Percentiles rank a stretch among this genome's conserved stretches.
Evolutionary conservation across 148 eudicot species (phyloP).

Genomic region (Agrostemma githago): DNA sequence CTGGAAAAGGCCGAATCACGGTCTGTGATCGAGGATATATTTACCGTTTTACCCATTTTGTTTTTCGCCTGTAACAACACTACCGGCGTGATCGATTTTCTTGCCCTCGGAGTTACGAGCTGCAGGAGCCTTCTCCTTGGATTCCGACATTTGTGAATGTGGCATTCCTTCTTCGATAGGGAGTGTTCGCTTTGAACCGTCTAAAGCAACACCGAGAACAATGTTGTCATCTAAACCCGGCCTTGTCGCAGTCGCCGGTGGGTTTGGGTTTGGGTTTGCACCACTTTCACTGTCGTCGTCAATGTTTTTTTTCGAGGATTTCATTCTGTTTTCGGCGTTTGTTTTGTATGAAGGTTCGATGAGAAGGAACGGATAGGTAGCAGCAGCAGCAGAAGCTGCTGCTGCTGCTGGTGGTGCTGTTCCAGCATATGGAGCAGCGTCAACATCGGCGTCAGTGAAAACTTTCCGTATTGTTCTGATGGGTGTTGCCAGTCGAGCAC

Average conservation of each 20-base stretch:
- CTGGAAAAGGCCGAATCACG: conserved; percentile 9
- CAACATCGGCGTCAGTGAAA: conserved; percentile 51
- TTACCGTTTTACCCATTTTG: conserved; percentile 21
- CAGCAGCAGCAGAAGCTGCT: conserved; percentile 28
- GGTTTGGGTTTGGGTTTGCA: conserved; percentile 22
- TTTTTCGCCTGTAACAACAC: conserved; percentile 18
- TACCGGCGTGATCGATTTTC: conserved; percentile 27
- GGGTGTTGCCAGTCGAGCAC: conserved; percentile 91
- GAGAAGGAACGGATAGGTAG: conserved; percentile 60
- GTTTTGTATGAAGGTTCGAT: conserved; percentile 72
- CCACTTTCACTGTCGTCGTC: conserved; percentile 16
- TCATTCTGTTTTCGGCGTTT: conserved; percentile 60
- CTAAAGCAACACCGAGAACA: conserved; percentile 91
- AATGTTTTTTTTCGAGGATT: conserved; percentile 33
- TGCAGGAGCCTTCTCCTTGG: conserved; percentile 43
- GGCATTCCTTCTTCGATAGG: conserved; percentile 70
- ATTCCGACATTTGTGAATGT: conserved; percentile 18
- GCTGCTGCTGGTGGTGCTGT: conserved; percentile 26
- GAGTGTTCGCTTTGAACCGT: conserved; percentile 89
- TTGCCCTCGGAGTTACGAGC: conserved; percentile 21
- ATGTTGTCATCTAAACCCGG: conserved; percentile 76
- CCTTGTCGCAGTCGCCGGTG: conserved; percentile 36
- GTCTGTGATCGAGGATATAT: not conserved
- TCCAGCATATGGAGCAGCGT: conserved; percentile 55
- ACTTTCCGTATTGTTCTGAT: conserved; percentile 78